Percentiles rank a stretch among this genome's conserved stretches.
Evolutionary conservation across 768 basidiomycete species (phyloP).

Genomic region (Macrolepiota albuminosa): DNA sequence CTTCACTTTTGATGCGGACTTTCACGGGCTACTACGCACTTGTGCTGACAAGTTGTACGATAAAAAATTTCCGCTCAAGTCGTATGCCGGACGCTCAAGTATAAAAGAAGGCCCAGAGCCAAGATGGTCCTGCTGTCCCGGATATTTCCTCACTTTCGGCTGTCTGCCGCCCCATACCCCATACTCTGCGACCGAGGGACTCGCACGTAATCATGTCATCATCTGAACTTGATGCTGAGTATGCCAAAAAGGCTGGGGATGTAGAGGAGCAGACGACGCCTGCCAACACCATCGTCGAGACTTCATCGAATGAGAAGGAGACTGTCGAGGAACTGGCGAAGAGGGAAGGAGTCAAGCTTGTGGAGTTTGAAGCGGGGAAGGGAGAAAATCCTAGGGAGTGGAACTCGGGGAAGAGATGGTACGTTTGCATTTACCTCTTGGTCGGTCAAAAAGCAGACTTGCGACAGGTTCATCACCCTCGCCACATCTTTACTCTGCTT

Average conservation of each 20-base stretch:
- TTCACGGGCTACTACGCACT: background rate
- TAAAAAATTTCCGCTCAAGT: background rate
- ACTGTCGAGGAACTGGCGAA: conserved; percentile 29
- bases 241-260: background rate
- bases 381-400: conserved; percentile 9
- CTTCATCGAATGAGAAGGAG: conserved; percentile 14
- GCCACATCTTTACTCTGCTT: conserved; percentile 31
- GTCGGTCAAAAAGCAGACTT: background rate
- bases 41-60: background rate
- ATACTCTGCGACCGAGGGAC: background rate
- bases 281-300: conserved; percentile 5
- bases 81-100: background rate
- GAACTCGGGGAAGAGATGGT: conserved; percentile 28
- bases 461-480: conserved; percentile 27
- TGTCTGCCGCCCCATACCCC: background rate
- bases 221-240: background rate
- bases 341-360: conserved; percentile 5
- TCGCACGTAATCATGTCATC: background rate
- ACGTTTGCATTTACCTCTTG: background rate
- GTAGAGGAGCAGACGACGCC: conserved; percentile 2
- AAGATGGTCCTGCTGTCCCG: background rate
- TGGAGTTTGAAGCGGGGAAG: conserved; percentile 10
- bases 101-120: background rate
- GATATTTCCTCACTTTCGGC: background rate
- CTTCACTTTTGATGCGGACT: background rate